These are phyloP conservation scores for Rubia peregrina DNA, from an alignment of 305 asterid species.

Conservation along the genomic window DNA sequence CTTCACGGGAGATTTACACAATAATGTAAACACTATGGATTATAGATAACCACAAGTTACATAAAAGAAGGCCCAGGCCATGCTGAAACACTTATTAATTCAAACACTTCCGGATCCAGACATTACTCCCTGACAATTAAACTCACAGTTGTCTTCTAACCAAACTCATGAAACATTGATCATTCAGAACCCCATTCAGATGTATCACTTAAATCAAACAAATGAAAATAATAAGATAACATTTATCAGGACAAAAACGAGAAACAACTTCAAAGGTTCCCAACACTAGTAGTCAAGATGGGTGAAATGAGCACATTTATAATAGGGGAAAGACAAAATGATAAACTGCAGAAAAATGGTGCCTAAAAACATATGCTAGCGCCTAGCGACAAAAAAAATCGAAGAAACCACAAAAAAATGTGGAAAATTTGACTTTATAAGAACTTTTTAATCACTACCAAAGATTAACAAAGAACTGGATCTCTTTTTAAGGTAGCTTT, in stretches of 20 bases:
- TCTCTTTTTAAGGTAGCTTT: not conserved
- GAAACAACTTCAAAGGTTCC: not conserved
- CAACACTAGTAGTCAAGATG: not conserved
- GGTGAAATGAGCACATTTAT: not conserved
- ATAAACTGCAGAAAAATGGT: not conserved
- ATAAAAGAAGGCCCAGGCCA: not conserved
- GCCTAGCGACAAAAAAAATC: not conserved
- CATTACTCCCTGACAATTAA: not conserved
- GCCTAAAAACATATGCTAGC: not conserved
- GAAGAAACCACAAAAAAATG: not conserved
- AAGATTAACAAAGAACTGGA: not conserved
- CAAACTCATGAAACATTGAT: not conserved
- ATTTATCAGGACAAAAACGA: not conserved
- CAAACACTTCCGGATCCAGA: too few species aligned
- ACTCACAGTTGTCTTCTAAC: not conserved
- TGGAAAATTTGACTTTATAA: not conserved
- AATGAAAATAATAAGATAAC: not conserved
- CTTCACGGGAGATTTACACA: not conserved
- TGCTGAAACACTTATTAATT: not conserved
- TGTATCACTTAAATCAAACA: not conserved
- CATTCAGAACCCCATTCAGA: not conserved
- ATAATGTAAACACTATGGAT: too few species aligned
- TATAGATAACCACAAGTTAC: not conserved
- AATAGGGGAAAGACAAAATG: not conserved
- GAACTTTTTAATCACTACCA: not conserved